These are phyloP conservation scores for Alternaria atra DNA, from an alignment of 2,329 filamentous ascomycete species.

Conservation along the genomic window DNA sequence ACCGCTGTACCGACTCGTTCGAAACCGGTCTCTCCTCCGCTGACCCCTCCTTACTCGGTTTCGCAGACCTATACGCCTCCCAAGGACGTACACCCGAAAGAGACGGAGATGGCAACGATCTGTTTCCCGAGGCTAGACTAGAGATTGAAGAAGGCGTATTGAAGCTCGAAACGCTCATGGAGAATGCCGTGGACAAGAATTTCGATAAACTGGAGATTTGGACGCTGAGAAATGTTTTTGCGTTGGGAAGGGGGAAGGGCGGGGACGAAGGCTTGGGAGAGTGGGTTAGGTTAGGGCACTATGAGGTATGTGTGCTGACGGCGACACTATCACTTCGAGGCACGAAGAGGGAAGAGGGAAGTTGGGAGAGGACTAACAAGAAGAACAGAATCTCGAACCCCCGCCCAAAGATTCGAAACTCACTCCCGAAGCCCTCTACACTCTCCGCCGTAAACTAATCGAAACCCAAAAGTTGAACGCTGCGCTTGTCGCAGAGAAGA, in stretches of 20 bases:
- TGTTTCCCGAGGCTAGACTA: conserved; percentile 62
- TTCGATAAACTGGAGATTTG: conserved; percentile 73
- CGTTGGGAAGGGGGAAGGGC: conserved; percentile 62
- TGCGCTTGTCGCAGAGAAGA: conserved; percentile 73
- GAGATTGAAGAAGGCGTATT: conserved; percentile 84
- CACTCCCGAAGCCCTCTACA: conserved; percentile 73
- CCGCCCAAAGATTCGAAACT: conserved; percentile 53
- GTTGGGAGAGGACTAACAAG: neutral
- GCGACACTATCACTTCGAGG: neutral
- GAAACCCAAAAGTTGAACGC: conserved; percentile 80
- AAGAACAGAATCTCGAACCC: conserved; percentile 35
- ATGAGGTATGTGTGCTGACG: conserved; percentile 67
- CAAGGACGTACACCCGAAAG: conserved; percentile 57
- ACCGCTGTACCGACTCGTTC: conserved; percentile 86
- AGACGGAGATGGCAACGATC: conserved; percentile 50
- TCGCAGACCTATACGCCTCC: conserved; percentile 63
- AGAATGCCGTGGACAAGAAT: conserved; percentile 60
- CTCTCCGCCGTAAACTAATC: conserved; percentile 76
- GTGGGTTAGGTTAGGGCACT: conserved; percentile 86
- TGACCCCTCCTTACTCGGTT: conserved; percentile 81
- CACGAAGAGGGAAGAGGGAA: neutral
- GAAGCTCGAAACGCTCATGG: conserved; percentile 60
- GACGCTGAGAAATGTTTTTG: conserved; percentile 77
- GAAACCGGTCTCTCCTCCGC: conserved; percentile 81
- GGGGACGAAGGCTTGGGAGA: conserved; percentile 66